Evolutionary conservation across 169 alveolate species (phyloP).

Genomic region (Plasmodium knowlesi): DNA sequence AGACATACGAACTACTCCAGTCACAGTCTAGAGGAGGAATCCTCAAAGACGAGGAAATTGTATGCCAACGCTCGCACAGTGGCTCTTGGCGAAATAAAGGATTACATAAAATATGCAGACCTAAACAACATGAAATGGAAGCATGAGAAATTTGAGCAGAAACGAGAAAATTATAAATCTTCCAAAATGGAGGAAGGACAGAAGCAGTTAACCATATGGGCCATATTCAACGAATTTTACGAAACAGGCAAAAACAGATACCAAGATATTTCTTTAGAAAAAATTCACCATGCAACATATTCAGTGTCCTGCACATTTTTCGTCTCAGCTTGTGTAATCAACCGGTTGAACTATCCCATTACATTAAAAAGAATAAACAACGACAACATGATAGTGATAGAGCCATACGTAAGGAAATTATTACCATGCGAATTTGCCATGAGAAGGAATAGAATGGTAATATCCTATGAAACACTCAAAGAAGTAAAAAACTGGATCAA

Average conservation of each 20-base stretch:
- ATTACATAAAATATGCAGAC: background rate
- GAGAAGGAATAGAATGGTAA: slow-evolving; percentile 32
- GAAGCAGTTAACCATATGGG: slow-evolving; percentile 70
- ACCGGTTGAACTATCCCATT: slow-evolving; percentile 63
- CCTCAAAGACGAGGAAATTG: background rate
- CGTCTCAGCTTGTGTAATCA: slow-evolving; percentile 68
- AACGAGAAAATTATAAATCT: slow-evolving; percentile 14
- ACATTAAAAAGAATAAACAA: slow-evolving; percentile 50
- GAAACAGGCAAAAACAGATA: slow-evolving; percentile 71
- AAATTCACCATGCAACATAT: slow-evolving; percentile 63
- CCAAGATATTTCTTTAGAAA: slow-evolving; percentile 64
- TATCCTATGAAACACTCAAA: slow-evolving; percentile 62
- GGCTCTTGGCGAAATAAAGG: background rate
- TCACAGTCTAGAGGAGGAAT: background rate
- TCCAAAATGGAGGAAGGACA: slow-evolving; percentile 59
- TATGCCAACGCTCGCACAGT: background rate
- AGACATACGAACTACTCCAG: background rate
- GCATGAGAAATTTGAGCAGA: background rate
- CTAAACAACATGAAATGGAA: background rate
- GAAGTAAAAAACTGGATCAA: slow-evolving; percentile 58
- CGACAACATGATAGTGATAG: slow-evolving; percentile 40
- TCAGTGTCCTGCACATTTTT: slow-evolving; percentile 64
- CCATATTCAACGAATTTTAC: slow-evolving; percentile 58
- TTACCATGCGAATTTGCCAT: slow-evolving; percentile 54
- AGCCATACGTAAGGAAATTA: slow-evolving; percentile 58